Evolutionary conservation across 768 basidiomycete species (phyloP).

Genomic region (Termitomyces sp.): DNA sequence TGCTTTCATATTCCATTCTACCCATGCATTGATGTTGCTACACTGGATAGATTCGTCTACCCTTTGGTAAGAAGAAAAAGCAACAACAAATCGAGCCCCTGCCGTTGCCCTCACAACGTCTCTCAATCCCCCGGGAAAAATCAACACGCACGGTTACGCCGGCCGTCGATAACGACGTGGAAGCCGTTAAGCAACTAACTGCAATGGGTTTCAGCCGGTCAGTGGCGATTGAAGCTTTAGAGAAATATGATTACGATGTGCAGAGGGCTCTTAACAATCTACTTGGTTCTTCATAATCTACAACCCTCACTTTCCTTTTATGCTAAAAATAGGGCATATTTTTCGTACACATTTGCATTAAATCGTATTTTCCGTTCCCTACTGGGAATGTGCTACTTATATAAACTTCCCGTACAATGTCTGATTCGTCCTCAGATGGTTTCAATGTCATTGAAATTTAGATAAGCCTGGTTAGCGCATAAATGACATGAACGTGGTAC

Average conservation of each 20-base stretch:
- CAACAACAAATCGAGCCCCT: slow-evolving; percentile 44
- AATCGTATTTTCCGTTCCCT: not conserved
- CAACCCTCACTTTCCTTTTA: not conserved
- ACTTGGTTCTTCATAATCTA: slow-evolving; percentile 24
- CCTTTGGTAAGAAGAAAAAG: slow-evolving; percentile 75
- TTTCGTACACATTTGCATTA: not conserved
- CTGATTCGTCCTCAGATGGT: too few species aligned
- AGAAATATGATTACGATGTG: slow-evolving; percentile 80
- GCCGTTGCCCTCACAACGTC: slow-evolving; percentile 30
- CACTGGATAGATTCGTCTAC: slow-evolving; percentile 53
- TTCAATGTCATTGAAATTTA: not conserved
- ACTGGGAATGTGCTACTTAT: not conserved
- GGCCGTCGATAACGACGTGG: slow-evolving; percentile 64
- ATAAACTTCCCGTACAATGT: not conserved
- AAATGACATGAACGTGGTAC: not conserved
- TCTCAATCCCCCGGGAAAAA: slow-evolving; percentile 42
- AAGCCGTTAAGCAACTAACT: slow-evolving; percentile 72
- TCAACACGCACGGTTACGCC: slow-evolving; percentile 37
- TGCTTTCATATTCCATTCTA: slow-evolving; percentile 11
- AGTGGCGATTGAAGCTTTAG: slow-evolving; percentile 80
- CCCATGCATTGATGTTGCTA: not conserved
- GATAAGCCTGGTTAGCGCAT: not conserved
- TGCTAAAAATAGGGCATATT: not conserved
- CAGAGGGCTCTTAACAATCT: slow-evolving; percentile 71
- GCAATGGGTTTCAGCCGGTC: slow-evolving; percentile 87